These are phyloP conservation scores for Hirsutella rhossiliensis DNA, from an alignment of 2,329 filamentous ascomycete genomes.

Conservation along the genomic window DNA sequence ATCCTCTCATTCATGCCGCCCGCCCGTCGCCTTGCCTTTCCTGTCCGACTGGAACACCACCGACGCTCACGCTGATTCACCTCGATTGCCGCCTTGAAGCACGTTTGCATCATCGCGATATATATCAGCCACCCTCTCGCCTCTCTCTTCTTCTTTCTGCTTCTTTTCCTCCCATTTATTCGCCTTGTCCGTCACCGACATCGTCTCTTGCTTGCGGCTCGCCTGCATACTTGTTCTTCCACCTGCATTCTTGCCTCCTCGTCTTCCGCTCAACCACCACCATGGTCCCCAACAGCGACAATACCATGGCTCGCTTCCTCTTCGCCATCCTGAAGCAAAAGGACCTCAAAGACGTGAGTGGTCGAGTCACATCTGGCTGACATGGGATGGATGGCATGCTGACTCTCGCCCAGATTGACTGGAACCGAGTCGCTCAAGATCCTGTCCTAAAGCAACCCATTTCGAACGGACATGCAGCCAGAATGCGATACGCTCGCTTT, in stretches of 20 bases:
- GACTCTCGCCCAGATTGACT: slow-evolving; percentile 36
- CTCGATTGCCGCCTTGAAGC: background rate
- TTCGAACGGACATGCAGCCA: slow-evolving; percentile 47
- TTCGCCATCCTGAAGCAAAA: slow-evolving; percentile 49
- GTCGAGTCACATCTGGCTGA: background rate
- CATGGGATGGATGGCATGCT: background rate
- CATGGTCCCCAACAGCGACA: slow-evolving; percentile 33
- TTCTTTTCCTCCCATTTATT: background rate
- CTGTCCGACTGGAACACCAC: background rate
- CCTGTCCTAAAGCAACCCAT: slow-evolving; percentile 41
- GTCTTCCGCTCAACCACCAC: background rate
- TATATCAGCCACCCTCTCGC: background rate
- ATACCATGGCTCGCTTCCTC: slow-evolving; percentile 43
- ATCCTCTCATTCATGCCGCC: background rate
- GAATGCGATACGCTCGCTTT: slow-evolving; percentile 48
- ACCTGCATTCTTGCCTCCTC: background rate
- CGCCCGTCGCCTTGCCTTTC: background rate
- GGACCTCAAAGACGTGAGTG: slow-evolving; percentile 46
- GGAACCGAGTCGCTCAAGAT: slow-evolving; percentile 43
- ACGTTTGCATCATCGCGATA: background rate
- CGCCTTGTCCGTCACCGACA: background rate
- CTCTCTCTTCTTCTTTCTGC: background rate
- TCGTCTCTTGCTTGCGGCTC: background rate
- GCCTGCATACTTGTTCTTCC: background rate
- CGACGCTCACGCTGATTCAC: slow-evolving; percentile 1